Evolutionary conservation across 768 basidiomycete genomes (phyloP).

Genomic region (Trametes sanguinea): DNA sequence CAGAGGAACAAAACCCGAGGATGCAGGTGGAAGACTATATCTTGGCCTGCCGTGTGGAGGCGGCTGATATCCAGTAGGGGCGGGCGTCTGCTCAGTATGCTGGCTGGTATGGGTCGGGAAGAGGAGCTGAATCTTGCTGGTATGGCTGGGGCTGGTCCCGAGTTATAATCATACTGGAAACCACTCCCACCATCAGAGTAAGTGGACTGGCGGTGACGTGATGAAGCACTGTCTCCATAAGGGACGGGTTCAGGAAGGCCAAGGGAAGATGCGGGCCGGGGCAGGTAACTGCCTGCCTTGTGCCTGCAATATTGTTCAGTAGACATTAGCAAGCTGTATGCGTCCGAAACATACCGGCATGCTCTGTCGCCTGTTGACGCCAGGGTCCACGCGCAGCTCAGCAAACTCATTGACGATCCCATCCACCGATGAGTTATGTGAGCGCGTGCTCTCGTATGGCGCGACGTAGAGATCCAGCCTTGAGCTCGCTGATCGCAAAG

Average conservation of each 20-base stretch:
- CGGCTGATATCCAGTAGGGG: conserved; percentile 38
- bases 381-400: conserved; percentile 55
- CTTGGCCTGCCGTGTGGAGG: conserved; percentile 48
- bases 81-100: conserved; percentile 45
- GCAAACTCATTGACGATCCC: conserved; percentile 63
- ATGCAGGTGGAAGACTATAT: conserved; percentile 64
- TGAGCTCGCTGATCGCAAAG: conserved; percentile 63
- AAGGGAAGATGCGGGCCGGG: conserved; percentile 34
- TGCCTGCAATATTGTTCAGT: background rate
- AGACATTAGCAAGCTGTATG: background rate
- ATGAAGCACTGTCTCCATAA: background rate
- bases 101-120: conserved; percentile 46
- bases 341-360: conserved; percentile 25
- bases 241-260: conserved; percentile 29
- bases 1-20: conserved; percentile 71
- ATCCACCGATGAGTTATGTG: conserved; percentile 43
- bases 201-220: conserved; percentile 41
- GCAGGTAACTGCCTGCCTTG: conserved; percentile 13
- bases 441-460: conserved; percentile 62
- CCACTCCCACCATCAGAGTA: conserved; percentile 36
- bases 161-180: conserved; percentile 41
- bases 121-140: conserved; percentile 37
- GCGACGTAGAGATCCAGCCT: conserved; percentile 71
- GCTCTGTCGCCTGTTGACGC: conserved; percentile 21
- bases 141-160: conserved; percentile 32